Evolutionary conservation across 306 rosid species (phyloP), one percentile per base, ranked within the genome.

Genomic region (Corylus heterophylla): DNA sequence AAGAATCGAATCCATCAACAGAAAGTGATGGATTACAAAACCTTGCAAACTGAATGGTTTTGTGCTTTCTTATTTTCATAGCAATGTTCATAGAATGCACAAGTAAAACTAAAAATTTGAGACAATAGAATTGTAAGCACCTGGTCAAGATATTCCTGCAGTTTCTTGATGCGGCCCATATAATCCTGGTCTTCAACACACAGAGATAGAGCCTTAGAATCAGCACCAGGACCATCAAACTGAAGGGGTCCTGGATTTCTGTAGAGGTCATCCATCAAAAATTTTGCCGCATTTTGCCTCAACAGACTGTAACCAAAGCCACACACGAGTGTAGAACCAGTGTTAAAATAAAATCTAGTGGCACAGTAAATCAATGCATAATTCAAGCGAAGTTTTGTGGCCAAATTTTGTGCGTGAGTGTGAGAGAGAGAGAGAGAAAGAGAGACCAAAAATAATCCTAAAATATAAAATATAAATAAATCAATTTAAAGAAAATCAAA

Each of bases 191-290:
- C 99, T 84, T 95, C 99, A 50, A 95, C 96, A 69, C 94, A 89
- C 7, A 95, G 89, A 27, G 89, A 82, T 29, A 90, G 68, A 25
- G 92, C 87, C 85, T 90, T 95, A n/a, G 96, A 88, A 87, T 95
- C 98, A 2, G 96, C 87, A 44, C 99, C 99, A 74, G 98, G 94
- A 79, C 99, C 99, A 47, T 93, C 99, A 80, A 91, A 96, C 88
- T 93, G 99, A 73, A 91, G 97, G 0, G 99, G 99, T 58, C 99
- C 99, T 0, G 99, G 99, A 86, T 96, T 96, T 88, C 99, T 90
- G 66, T 96, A 96, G 61, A 93, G 85, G 81, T 96, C 99, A 12
- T 96, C 98, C 85, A 89, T 64, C 25, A 96, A 87, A 75, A 96
- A 93, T 76, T 81, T 90, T 12, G 88, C 25, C 6, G 96, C 94